Evolutionary conservation across 139 green algal genomes (phyloP).

Genomic region (Chlamydomonas incerta): DNA sequence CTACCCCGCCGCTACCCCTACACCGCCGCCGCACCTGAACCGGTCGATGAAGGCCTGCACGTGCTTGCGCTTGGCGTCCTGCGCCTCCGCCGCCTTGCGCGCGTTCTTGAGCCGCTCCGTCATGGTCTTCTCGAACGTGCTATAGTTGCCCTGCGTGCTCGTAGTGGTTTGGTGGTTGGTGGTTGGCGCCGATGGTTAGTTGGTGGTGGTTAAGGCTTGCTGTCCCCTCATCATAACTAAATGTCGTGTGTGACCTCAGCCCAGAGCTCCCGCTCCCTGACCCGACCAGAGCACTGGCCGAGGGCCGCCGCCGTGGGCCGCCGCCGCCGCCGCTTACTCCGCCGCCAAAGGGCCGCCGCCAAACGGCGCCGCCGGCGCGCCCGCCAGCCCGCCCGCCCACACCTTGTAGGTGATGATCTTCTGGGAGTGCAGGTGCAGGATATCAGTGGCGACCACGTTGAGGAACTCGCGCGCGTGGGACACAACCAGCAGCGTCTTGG

Average conservation of each 20-base stretch:
- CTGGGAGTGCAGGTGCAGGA: constrained; percentile 86
- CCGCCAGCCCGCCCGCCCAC: not conserved
- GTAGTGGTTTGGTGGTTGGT: not conserved
- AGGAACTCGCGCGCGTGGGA: constrained; percentile 91
- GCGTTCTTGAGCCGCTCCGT: constrained; percentile 71
- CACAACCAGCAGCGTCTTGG: constrained; percentile 90
- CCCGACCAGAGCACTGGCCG: too few relatives aligned
- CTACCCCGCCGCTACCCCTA: not conserved
- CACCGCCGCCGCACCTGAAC: constrained; percentile 67
- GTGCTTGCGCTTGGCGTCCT: constrained; percentile 77
- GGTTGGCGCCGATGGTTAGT: not conserved
- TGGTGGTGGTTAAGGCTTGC: not conserved
- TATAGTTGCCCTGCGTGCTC: constrained; percentile 92
- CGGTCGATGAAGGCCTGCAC: constrained; percentile 94
- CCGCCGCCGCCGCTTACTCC: too few relatives aligned
- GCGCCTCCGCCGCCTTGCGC: constrained; percentile 74
- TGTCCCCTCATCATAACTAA: too few relatives aligned
- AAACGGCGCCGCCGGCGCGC: too few relatives aligned
- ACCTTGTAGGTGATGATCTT: constrained; percentile 77
- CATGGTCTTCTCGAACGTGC: constrained; percentile 86
- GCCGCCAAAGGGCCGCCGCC: too few relatives aligned
- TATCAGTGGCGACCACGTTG: constrained; percentile 89
- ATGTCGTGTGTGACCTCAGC: too few relatives aligned
- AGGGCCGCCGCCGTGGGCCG: too few relatives aligned
- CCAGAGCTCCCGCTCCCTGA: too few relatives aligned